A percentile compares a stretch with the other conserved stretches of the same genome.
Conservation (phyloP, 208 protist genomes). For the Acanthamoeba healyi region DNA sequence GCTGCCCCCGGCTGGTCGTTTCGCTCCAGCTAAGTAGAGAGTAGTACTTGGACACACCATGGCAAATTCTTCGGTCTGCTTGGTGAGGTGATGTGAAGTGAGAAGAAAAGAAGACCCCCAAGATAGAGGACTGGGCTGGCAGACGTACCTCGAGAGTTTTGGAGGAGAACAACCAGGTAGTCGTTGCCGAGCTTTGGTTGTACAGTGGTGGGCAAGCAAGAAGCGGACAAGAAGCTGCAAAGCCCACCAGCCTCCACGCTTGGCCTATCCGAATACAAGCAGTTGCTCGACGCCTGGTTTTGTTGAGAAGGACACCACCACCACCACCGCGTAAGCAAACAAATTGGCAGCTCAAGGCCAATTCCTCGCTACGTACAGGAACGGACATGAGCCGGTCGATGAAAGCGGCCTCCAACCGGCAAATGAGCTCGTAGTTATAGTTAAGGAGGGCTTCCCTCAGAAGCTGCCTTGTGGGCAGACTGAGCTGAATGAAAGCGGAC, state of each 20-base stretch:
- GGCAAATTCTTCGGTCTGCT: slow-evolving; percentile 4
- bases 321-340: neutral
- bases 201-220: neutral
- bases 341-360: no score
- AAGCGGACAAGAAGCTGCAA: neutral
- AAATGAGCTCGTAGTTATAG: slow-evolving; percentile 26
- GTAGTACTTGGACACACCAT: slow-evolving; percentile 38
- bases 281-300: neutral
- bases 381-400: neutral
- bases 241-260: neutral
- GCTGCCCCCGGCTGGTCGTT: neutral
- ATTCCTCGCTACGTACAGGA: no score
- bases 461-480: neutral
- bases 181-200: neutral
- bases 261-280: neutral
- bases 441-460: neutral
- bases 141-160: neutral
- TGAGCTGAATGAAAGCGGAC: neutral
- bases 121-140: neutral
- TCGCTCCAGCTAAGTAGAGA: slow-evolving; percentile 51
- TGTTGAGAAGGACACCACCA: no score
- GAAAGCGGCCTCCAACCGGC: neutral
- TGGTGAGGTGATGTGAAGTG: neutral
- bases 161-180: neutral
- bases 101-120: neutral